A percentile compares a stretch with the other conserved stretches of the same genome.
Conservation (phyloP, 805 yeast genomes). For the Sugiyamaella mastotermitis region DNA sequence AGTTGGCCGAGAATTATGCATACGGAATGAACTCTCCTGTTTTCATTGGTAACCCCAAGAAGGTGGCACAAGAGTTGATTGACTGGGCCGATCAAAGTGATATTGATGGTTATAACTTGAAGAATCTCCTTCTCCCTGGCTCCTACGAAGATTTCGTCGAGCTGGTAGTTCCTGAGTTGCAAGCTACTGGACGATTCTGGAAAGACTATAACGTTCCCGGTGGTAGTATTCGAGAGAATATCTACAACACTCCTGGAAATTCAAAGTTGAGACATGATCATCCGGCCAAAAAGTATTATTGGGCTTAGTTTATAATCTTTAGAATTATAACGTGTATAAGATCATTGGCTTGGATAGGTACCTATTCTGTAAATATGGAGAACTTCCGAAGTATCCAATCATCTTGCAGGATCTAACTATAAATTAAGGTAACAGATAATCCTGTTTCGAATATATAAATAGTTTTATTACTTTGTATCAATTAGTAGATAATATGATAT, state of each 20-base stretch:
- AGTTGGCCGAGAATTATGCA: slow-evolving; percentile 31
- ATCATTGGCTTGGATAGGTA: too few species aligned
- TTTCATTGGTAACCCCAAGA: slow-evolving; percentile 33
- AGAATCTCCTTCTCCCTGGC: slow-evolving; percentile 34
- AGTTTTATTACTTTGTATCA: too few species aligned
- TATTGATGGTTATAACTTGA: slow-evolving; percentile 40
- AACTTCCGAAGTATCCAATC: too few species aligned
- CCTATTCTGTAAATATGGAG: too few species aligned
- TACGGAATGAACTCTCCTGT: slow-evolving; percentile 29
- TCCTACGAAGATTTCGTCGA: slow-evolving; percentile 36
- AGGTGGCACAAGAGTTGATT: slow-evolving; percentile 37
- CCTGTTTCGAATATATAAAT: too few species aligned
- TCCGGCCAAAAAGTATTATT: slow-evolving; percentile 13
- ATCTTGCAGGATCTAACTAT: too few species aligned
- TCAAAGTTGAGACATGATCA: slow-evolving; percentile 11
- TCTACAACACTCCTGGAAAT: slow-evolving; percentile 19
- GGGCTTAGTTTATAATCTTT: slow-evolving; percentile 2
- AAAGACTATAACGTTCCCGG: slow-evolving; percentile 32
- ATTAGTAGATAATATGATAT: too few species aligned
- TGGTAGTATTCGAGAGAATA: slow-evolving; percentile 34
- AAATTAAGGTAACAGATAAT: too few species aligned
- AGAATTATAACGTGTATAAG: too few species aligned
- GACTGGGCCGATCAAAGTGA: slow-evolving; percentile 35
- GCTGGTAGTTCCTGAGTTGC: slow-evolving; percentile 34
- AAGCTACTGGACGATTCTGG: slow-evolving; percentile 32